Evolutionary conservation across 805 yeast genomes (phyloP), one percentile per base, ranked within the genome.

Genomic region (Ogataea pini): DNA sequence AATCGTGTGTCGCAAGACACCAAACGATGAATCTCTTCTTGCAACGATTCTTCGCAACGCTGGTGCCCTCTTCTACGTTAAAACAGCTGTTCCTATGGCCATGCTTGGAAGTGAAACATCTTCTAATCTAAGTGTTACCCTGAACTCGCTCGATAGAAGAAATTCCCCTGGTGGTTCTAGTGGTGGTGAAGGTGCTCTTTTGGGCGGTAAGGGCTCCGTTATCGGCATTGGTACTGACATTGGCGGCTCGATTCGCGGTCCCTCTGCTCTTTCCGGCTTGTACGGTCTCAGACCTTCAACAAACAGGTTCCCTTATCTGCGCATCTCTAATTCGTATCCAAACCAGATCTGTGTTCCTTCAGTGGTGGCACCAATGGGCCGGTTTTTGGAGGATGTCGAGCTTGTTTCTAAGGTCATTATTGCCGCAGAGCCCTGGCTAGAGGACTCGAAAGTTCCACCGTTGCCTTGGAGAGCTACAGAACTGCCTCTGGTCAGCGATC

Each of bases 401-500:
- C 58, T 65, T 27, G 65, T 73, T 47, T 66, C 71, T 28, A 64
- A 71, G 40, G 49, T 68, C 1, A 61, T 80, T 9, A 59, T 76
- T 16, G 62, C 62, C 33, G 52, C 65, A 17, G 64, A 73, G 47
- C 76, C 80, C 7, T 75, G 82, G 80, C 46, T 58, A 9, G 47
- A 58, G 36, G 86, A 83, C 57, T 78, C 83, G 1, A 76, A 73
- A 51, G 63, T 69, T 34, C 56, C 71, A 16, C 78, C 80, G 22
- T 60, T 81, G 20, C 76, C 80, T 1, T 81, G 83, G 82, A 66
- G 72, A 49, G 51, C 48, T 8, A 14, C 34, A 4, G 20, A 36
- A 4, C 8, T 41, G 9, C 29, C 20, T 12, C 4, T 8, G 10
- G 51, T 52, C 24, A 72, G 34, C 20, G 36, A 72, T 52, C 58